A percentile compares a stretch with the other conserved stretches of the same genome.
Conservation (phyloP, 306 rosid species). For the Glycine latifolia region DNA sequence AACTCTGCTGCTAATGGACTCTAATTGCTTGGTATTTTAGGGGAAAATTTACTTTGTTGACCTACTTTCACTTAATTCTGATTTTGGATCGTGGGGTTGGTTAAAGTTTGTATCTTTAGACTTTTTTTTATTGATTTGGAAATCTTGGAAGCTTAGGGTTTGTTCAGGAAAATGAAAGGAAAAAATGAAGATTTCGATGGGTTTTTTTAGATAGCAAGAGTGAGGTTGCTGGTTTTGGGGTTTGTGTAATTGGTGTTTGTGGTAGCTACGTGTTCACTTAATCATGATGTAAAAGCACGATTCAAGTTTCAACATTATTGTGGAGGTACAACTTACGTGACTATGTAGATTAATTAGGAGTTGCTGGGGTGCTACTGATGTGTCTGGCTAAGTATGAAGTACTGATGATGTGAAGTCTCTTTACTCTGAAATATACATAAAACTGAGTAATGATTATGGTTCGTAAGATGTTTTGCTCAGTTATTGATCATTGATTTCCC, state of each 20-base stretch:
- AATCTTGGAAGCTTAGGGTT: background rate
- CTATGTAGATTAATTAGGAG: background rate
- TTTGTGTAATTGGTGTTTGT: background rate
- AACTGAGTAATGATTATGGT: background rate
- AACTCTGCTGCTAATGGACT: background rate
- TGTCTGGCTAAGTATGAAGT: background rate
- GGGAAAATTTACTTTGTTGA: background rate
- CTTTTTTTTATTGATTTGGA: constrained; percentile 10
- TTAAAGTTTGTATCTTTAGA: constrained; percentile 11
- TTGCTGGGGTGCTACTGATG: constrained; percentile 16
- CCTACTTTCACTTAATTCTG: constrained; percentile 6
- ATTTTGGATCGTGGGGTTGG: constrained; percentile 32
- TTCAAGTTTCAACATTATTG: background rate
- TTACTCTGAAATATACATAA: background rate
- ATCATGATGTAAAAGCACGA: background rate
- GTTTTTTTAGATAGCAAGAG: background rate
- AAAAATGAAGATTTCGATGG: background rate
- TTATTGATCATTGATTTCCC: background rate
- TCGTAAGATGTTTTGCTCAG: constrained; percentile 4
- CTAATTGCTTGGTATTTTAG: background rate
- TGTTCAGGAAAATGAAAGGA: background rate
- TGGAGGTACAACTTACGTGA: background rate
- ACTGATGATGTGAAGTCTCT: background rate
- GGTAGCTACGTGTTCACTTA: background rate
- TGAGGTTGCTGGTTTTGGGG: constrained; percentile 25